Evolutionary conservation across 164 flowering plant genomes (phyloP).

Genomic region (Macadamia tetraphylla): DNA sequence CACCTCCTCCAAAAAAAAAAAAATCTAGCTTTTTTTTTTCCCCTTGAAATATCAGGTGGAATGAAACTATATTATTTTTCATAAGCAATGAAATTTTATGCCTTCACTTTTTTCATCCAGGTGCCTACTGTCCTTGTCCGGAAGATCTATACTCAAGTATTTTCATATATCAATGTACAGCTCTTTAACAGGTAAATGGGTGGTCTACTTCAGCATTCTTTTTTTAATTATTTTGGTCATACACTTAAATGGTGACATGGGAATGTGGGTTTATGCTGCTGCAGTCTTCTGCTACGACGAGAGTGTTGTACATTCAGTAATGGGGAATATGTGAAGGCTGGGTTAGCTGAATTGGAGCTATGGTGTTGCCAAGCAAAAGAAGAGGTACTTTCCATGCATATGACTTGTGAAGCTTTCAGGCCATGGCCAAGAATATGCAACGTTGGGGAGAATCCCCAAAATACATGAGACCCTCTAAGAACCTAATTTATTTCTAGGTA

Average conservation of each 20-base stretch:
- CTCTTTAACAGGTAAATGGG: slow-evolving; percentile 76
- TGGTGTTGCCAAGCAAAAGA: slow-evolving; percentile 76
- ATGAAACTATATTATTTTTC: neutral
- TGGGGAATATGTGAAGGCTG: slow-evolving; percentile 86
- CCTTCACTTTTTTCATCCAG: slow-evolving; percentile 30
- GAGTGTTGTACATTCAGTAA: slow-evolving; percentile 84
- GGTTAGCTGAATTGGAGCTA: slow-evolving; percentile 68
- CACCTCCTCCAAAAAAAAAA: no score
- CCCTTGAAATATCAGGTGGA: neutral
- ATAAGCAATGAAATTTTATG: neutral
- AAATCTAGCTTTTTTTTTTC: neutral
- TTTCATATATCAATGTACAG: slow-evolving; percentile 71
- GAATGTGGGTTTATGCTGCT: slow-evolving; percentile 9
- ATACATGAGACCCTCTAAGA: no score
- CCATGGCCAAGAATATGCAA: neutral
- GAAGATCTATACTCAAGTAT: slow-evolving; percentile 61
- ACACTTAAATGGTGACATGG: slow-evolving; percentile 2
- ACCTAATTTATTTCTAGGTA: no score
- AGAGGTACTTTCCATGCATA: slow-evolving; percentile 36
- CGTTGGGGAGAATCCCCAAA: no score
- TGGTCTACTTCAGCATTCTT: neutral
- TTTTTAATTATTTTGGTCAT: neutral
- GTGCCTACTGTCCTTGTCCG: slow-evolving; percentile 62
- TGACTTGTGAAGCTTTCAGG: neutral
- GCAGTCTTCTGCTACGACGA: slow-evolving; percentile 75